Evolutionary conservation across 257 asterid genomes (phyloP).

Genomic region (Anisodus acutangulus): DNA sequence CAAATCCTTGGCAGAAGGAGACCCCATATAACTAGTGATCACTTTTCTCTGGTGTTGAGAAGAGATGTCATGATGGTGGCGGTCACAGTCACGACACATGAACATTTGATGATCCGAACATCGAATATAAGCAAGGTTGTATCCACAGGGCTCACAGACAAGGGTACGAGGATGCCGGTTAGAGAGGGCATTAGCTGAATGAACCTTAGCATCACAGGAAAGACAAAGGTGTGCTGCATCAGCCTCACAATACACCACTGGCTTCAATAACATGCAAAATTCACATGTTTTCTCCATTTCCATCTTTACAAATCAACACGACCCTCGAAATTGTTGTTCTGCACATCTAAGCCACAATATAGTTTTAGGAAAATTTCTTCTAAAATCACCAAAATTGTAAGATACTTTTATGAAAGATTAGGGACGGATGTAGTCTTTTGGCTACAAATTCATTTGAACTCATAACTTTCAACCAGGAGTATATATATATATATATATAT

Average conservation of each 20-base stretch:
- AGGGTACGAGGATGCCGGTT: constrained; percentile 74
- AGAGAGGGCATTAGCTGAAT: constrained; percentile 87
- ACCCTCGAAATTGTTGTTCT: constrained; percentile 32
- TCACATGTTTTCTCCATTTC: constrained; percentile 68
- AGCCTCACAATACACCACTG: constrained; percentile 77
- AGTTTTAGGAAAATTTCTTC: background rate
- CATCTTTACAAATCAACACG: background rate
- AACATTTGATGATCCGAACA: constrained; percentile 63
- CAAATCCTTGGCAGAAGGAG: constrained; percentile 80
- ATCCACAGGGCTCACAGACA: constrained; percentile 65
- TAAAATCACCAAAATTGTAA: constrained; percentile 10
- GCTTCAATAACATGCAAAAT: constrained; percentile 63
- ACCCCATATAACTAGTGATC: constrained; percentile 62
- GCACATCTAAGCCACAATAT: constrained; percentile 22
- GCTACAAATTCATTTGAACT: too few relatives aligned
- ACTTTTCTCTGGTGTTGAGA: constrained; percentile 55
- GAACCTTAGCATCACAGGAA: constrained; percentile 82
- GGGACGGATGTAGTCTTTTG: too few relatives aligned
- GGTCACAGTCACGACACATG: constrained; percentile 74
- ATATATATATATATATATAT: too few relatives aligned
- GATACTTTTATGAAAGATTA: background rate
- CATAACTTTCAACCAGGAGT: too few relatives aligned
- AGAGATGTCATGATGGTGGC: constrained; percentile 39
- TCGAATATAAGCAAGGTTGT: constrained; percentile 51
- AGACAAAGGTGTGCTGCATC: constrained; percentile 94